Conservation (phyloP, 2,329 filamentous ascomycete genomes). For the Penicillium sp. region DNA sequence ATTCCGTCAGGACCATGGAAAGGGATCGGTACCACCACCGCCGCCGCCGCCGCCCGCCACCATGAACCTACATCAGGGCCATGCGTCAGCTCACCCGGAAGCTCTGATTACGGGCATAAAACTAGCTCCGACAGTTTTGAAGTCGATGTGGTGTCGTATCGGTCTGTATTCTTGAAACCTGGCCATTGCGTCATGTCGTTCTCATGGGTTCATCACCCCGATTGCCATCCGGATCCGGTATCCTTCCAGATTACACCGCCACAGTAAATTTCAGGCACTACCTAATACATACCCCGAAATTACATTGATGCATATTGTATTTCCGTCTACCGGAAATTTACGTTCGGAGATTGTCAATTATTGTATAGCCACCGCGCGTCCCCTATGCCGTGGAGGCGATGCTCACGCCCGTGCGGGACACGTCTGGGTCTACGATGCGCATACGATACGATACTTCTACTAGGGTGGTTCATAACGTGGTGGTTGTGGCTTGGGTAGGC, state of each 20-base stretch:
- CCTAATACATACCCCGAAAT: neutral
- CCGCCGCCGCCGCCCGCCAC: neutral
- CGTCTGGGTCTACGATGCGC: neutral
- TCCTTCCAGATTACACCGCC: neutral
- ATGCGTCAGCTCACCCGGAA: neutral
- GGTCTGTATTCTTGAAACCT: neutral
- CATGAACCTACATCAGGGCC: neutral
- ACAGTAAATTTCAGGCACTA: neutral
- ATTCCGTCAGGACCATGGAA: neutral
- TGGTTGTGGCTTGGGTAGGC: neutral
- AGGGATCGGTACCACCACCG: neutral
- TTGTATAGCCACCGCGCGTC: neutral
- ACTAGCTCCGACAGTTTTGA: neutral
- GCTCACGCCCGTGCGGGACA: neutral
- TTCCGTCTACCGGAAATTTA: neutral
- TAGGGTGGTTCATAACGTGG: neutral
- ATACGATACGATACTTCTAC: neutral
- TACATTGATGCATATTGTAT: neutral
- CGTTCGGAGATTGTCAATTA: neutral
- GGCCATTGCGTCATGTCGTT: neutral
- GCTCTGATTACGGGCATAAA: neutral
- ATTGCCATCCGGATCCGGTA: neutral
- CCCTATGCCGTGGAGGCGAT: neutral
- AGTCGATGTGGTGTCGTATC: neutral
- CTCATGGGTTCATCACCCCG: neutral